phyloP scores from a whole-genome alignment of 768 basidiomycete species.

The Royoungia palumana region DNA sequence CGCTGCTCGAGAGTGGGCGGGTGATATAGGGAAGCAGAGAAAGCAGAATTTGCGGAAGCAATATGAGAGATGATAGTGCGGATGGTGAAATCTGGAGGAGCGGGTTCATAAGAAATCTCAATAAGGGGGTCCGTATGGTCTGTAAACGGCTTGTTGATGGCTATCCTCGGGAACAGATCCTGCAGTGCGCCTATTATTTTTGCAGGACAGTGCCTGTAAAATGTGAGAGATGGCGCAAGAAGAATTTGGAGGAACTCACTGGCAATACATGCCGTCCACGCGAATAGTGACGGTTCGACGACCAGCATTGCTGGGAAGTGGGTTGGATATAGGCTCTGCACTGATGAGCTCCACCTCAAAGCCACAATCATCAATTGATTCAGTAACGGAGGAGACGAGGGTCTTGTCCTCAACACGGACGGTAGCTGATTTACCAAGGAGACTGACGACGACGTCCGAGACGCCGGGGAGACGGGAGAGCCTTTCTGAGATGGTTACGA shows the following conservation, averaged over 20 bases:
- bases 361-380: slow-evolving; percentile 46
- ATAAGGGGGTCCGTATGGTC: slow-evolving; percentile 44
- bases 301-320: not conserved
- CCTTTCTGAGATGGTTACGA: slow-evolving; percentile 48
- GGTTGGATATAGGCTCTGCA: slow-evolving; percentile 27
- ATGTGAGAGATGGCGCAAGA: not conserved
- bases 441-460: slow-evolving; percentile 50
- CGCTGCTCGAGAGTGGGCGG: slow-evolving; percentile 61
- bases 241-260: slow-evolving; percentile 36
- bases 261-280: slow-evolving; percentile 64
- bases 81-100: slow-evolving; percentile 57
- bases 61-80: slow-evolving; percentile 58
- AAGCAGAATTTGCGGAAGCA: slow-evolving; percentile 38
- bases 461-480: slow-evolving; percentile 52
- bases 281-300: slow-evolving; percentile 49
- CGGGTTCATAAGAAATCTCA: slow-evolving; percentile 48
- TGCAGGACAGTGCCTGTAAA: slow-evolving; percentile 49
- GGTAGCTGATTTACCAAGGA: slow-evolving; percentile 58
- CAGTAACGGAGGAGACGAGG: slow-evolving; percentile 33
- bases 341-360: slow-evolving; percentile 41
- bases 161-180: slow-evolving; percentile 33
- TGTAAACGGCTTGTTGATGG: slow-evolving; percentile 39
- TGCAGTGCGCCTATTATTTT: slow-evolving; percentile 45
- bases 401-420: slow-evolving; percentile 39
- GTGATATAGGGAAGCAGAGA: slow-evolving; percentile 43